Conservation (phyloP, 1,284 basidiomycete genomes). For the Erythrobasidium hasegawianum region DNA sequence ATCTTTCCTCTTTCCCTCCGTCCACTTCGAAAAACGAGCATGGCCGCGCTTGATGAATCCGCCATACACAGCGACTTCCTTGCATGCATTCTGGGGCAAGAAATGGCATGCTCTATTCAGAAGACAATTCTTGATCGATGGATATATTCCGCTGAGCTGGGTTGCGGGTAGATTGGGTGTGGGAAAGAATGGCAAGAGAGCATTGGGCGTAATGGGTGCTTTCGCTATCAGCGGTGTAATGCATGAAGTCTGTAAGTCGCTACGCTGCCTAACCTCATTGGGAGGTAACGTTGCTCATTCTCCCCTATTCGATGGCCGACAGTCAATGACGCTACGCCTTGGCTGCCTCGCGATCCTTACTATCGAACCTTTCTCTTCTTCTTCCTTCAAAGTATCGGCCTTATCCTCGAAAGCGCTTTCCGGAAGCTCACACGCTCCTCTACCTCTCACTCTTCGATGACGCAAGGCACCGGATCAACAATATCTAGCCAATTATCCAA, state of each 20-base stretch:
- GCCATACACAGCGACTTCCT: slow-evolving; percentile 10
- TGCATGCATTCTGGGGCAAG: slow-evolving; percentile 31
- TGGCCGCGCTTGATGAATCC: slow-evolving; percentile 24
- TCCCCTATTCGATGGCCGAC: too few species aligned
- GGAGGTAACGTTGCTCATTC: too few species aligned
- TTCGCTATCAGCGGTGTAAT: slow-evolving; percentile 23
- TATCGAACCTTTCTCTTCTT: slow-evolving; percentile 22
- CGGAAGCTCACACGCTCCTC: background rate
- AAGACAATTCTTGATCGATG: slow-evolving; percentile 18
- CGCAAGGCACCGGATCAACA: too few species aligned
- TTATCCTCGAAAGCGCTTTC: slow-evolving; percentile 10
- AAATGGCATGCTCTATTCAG: slow-evolving; percentile 32
- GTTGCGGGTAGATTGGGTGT: background rate
- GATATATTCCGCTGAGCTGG: background rate
- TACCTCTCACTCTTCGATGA: too few species aligned
- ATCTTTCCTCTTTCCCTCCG: background rate
- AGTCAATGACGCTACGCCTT: slow-evolving; percentile 30
- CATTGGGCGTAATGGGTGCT: slow-evolving; percentile 3
- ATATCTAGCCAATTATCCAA: background rate
- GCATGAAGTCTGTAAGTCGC: slow-evolving; percentile 32
- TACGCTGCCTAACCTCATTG: too few species aligned
- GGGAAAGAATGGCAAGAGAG: slow-evolving; percentile 6
- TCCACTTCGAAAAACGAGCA: slow-evolving; percentile 15
- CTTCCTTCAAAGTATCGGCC: slow-evolving; percentile 21
- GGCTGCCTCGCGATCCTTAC: slow-evolving; percentile 19